A percentile compares a stretch with the other conserved stretches of the same genome.
Evolutionary conservation across 176 grass and related monocot species (phyloP).

Genomic region (Coix lacrymajobi): DNA sequence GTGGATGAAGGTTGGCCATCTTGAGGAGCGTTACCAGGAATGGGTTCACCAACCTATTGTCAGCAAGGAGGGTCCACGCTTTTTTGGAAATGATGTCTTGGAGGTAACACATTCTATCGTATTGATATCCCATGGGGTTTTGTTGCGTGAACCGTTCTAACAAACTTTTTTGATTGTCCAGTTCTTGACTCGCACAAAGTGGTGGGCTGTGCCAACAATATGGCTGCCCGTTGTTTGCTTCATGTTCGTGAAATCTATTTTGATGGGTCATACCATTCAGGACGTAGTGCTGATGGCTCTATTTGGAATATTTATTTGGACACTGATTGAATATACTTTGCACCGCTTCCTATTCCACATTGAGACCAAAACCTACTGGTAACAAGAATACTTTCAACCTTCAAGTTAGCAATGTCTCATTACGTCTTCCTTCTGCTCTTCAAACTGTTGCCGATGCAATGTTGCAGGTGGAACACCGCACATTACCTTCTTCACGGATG

Average conservation of each 20-base stretch:
- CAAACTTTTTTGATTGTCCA: neutral
- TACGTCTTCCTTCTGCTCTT: neutral
- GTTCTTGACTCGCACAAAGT: slow-evolving; percentile 87
- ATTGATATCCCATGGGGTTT: neutral
- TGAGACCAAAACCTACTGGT: slow-evolving; percentile 72
- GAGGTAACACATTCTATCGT: slow-evolving; percentile 42
- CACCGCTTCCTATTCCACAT: slow-evolving; percentile 98
- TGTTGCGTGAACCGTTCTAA: neutral
- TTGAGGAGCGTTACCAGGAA: slow-evolving; percentile 79
- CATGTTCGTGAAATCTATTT: slow-evolving; percentile 41
- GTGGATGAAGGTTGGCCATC: slow-evolving; percentile 75
- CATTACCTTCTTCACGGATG: slow-evolving; percentile 95
- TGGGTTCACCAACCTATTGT: slow-evolving; percentile 96
- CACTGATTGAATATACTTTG: slow-evolving; percentile 75
- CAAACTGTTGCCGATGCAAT: neutral
- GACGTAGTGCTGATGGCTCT: slow-evolving; percentile 48
- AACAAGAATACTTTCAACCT: slow-evolving; percentile 5
- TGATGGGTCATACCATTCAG: slow-evolving; percentile 55
- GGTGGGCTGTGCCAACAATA: slow-evolving; percentile 81
- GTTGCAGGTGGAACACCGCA: slow-evolving; percentile 70
- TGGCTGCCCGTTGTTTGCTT: slow-evolving; percentile 90
- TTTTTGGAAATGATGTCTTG: slow-evolving; percentile 61
- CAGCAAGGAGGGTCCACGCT: slow-evolving; percentile 83
- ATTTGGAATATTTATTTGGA: slow-evolving; percentile 79
- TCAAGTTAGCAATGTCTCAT: neutral